These are phyloP conservation scores for Neurospora terricola DNA, from an alignment of 495 filamentous ascomycete species.

Conservation along the genomic window DNA sequence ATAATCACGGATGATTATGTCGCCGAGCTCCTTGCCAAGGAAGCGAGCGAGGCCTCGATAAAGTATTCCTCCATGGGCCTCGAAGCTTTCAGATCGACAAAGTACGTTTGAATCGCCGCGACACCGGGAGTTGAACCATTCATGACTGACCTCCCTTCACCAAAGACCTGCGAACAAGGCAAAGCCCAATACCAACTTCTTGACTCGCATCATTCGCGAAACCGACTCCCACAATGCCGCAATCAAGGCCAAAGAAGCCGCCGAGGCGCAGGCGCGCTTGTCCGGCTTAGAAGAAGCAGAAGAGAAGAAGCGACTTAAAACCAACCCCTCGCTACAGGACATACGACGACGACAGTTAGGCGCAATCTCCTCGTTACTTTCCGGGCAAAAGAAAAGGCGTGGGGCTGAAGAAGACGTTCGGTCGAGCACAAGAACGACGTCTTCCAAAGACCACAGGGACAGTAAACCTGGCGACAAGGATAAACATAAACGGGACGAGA, in stretches of 20 bases:
- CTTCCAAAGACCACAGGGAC: neutral
- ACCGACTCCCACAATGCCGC: conserved; percentile 86
- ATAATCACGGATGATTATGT: conserved; percentile 64
- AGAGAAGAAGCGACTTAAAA: conserved; percentile 27
- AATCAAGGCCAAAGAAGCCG: conserved; percentile 70
- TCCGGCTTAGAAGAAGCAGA: conserved; percentile 33
- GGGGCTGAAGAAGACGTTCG: conserved; percentile 8
- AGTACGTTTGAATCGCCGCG: conserved; percentile 38
- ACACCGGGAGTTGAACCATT: neutral
- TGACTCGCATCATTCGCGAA: conserved; percentile 79
- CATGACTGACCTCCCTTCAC: neutral
- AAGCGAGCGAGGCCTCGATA: conserved; percentile 57
- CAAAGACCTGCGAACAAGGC: conserved; percentile 53
- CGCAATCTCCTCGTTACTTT: conserved; percentile 41
- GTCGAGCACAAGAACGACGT: conserved; percentile 1
- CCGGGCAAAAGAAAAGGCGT: conserved; percentile 29
- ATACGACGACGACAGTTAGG: conserved; percentile 42
- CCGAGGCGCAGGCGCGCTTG: conserved; percentile 39
- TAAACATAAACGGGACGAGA: neutral
- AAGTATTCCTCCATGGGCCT: conserved; percentile 67
- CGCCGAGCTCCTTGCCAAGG: conserved; percentile 59
- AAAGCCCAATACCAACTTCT: conserved; percentile 84
- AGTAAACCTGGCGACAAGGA: neutral
- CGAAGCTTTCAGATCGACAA: conserved; percentile 53
- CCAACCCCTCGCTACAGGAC: conserved; percentile 30